These are phyloP conservation scores for Somion occarium DNA, from an alignment of 1,284 basidiomycete species.

Conservation along the genomic window DNA sequence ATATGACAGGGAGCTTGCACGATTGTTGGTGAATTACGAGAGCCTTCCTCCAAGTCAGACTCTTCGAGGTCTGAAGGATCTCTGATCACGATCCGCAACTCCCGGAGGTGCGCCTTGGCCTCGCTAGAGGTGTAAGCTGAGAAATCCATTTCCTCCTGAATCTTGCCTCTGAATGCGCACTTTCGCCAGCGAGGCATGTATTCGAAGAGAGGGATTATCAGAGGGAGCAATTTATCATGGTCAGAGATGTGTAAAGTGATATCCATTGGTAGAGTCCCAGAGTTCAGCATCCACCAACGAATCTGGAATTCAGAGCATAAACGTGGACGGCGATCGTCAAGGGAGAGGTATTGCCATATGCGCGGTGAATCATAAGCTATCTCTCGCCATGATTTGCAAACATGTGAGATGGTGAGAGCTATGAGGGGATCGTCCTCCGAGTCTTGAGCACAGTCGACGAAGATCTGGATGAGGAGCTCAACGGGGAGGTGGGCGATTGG, in stretches of 20 bases:
- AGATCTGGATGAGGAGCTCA: conserved; percentile 62
- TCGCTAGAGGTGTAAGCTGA: conserved; percentile 7
- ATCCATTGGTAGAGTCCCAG: conserved; percentile 47
- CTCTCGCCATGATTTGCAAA: conserved; percentile 41
- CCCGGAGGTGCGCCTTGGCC: conserved; percentile 8
- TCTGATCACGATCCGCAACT: conserved; percentile 11
- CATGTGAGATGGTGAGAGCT: conserved; percentile 42
- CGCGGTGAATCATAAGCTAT: conserved; percentile 46
- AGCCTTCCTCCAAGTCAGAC: conserved; percentile 1
- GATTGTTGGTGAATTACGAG: conserved; percentile 7
- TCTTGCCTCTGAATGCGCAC: conserved; percentile 35
- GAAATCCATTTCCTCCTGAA: conserved; percentile 18
- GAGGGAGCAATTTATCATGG: conserved; percentile 49
- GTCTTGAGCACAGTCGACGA: conserved; percentile 36
- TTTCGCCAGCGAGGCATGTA: conserved; percentile 50
- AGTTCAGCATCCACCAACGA: conserved; percentile 51
- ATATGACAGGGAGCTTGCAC: conserved; percentile 2
- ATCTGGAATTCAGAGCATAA: conserved; percentile 33
- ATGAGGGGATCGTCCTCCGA: conserved; percentile 36
- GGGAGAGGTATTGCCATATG: conserved; percentile 53
- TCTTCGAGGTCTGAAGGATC: conserved; percentile 10
- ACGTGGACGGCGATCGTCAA: conserved; percentile 37
- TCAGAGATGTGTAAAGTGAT: conserved; percentile 47
- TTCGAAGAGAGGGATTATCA: conserved; percentile 56
- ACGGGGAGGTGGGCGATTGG: conserved; percentile 40